These are phyloP conservation scores for Botrytis fragariae DNA, from an alignment of 2,329 filamentous ascomycete genomes.

Conservation along the genomic window DNA sequence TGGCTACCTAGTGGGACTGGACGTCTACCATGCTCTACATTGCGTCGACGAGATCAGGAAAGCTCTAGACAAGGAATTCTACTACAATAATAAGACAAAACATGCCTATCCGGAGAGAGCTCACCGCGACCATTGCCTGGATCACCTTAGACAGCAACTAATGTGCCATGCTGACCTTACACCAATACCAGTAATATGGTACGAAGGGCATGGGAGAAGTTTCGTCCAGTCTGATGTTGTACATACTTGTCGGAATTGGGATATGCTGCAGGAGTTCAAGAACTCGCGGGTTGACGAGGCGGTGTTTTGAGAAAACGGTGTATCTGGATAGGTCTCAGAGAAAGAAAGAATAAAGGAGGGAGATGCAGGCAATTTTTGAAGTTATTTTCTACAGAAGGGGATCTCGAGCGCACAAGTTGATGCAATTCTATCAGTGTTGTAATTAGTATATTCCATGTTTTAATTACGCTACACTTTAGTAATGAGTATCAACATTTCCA, in stretches of 20 bases:
- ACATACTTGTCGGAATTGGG: not conserved
- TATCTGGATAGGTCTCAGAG: no score
- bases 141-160: constrained; percentile 10
- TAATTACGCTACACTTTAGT: no score
- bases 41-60: not conserved
- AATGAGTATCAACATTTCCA: no score
- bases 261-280: not conserved
- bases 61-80: not conserved
- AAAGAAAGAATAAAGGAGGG: not conserved
- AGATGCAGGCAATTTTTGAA: not conserved
- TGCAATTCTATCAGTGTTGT: no score
- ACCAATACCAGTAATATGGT: constrained; percentile 6
- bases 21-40: not conserved
- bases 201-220: not conserved
- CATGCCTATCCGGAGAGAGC: not conserved
- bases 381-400: no score
- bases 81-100: not conserved
- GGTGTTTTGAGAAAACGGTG: no score
- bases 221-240: not conserved
- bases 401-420: no score
- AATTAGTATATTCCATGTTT: no score
- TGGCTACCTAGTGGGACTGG: not conserved
- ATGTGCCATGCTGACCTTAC: constrained; percentile 8
- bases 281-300: not conserved
- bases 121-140: not conserved